These are phyloP conservation scores for Apiotrichum porosum DNA, from an alignment of 1,284 basidiomycete genomes.

Conservation along the genomic window DNA sequence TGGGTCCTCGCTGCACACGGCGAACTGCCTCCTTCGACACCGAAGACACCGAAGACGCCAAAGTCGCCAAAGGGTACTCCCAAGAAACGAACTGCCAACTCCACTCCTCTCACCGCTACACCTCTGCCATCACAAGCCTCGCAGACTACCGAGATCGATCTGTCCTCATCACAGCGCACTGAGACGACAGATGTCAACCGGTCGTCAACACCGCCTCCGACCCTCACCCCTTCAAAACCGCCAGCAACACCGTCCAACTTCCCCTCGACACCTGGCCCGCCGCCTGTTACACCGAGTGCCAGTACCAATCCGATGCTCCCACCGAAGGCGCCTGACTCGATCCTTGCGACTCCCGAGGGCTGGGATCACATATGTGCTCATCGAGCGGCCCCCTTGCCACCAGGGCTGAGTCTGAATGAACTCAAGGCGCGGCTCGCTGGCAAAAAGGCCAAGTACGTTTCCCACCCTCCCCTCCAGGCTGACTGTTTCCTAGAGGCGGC, in stretches of 20 bases:
- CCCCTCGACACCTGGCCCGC: slow-evolving; percentile 12
- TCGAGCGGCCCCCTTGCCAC: slow-evolving; percentile 54
- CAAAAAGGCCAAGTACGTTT: slow-evolving; percentile 71
- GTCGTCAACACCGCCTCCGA: too few species aligned
- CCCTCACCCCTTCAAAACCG: slow-evolving; percentile 7
- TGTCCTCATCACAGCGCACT: too few species aligned
- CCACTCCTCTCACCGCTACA: too few species aligned
- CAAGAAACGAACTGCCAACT: too few species aligned
- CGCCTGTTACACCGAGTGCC: slow-evolving; percentile 10
- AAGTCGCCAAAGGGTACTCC: slow-evolving; percentile 51
- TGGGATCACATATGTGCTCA: slow-evolving; percentile 20
- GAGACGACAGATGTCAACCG: too few species aligned
- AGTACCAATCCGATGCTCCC: slow-evolving; percentile 16
- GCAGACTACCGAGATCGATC: too few species aligned
- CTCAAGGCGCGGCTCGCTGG: slow-evolving; percentile 64
- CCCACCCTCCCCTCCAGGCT: background rate
- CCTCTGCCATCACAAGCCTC: too few species aligned
- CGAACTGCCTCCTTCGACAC: slow-evolving; percentile 15
- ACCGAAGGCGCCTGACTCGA: slow-evolving; percentile 5
- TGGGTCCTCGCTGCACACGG: slow-evolving; percentile 68
- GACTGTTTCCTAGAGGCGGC: slow-evolving; percentile 55
- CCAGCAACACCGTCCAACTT: background rate
- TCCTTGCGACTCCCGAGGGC: slow-evolving; percentile 7
- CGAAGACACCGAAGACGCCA: slow-evolving; percentile 39
- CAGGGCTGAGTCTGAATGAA: slow-evolving; percentile 58